Percentiles rank a stretch among this genome's conserved stretches.
These are phyloP conservation scores for Adansonia gregorii DNA, from an alignment of 441 rosid genomes.

Conservation along the genomic window DNA sequence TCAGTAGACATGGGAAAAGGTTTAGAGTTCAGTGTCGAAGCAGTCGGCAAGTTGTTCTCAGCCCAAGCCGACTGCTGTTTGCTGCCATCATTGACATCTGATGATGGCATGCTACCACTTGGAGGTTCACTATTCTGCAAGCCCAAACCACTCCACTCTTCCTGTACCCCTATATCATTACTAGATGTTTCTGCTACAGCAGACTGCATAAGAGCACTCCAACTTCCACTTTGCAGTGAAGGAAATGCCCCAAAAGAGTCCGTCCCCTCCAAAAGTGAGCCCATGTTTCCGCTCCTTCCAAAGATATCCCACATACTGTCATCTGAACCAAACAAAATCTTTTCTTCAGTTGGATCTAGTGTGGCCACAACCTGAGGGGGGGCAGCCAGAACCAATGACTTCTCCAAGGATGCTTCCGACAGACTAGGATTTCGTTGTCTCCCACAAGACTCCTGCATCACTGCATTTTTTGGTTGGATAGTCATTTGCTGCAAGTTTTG, in stretches of 20 bases:
- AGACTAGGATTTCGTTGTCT: conserved; percentile 48
- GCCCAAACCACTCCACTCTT: conserved; percentile 60
- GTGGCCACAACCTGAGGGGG: conserved; percentile 62
- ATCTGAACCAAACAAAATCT: conserved; percentile 87
- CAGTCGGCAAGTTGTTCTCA: conserved; percentile 39
- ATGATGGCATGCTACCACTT: conserved; percentile 35
- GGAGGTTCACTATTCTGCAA: conserved; percentile 44
- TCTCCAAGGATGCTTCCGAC: conserved; percentile 51
- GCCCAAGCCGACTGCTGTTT: conserved; percentile 50
- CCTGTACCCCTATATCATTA: conserved; percentile 47
- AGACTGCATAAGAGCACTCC: conserved; percentile 99
- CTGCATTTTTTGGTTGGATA: conserved; percentile 46
- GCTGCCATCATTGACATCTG: conserved; percentile 34
- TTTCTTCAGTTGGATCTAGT: conserved; percentile 91
- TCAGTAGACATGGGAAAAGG: conserved; percentile 36
- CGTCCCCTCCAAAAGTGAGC: conserved; percentile 49
- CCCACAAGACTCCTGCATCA: conserved; percentile 47
- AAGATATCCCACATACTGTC: conserved; percentile 80
- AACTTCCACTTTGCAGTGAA: conserved; percentile 87
- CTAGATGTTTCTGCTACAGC: conserved; percentile 75
- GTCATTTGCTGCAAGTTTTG: conserved; percentile 49
- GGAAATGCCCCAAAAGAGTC: conserved; percentile 55
- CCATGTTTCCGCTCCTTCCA: conserved; percentile 55
- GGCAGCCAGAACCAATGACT: conserved; percentile 39
- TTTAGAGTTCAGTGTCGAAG: conserved; percentile 33